Evolutionary conservation across 495 filamentous ascomycete genomes (phyloP).

Genomic region (Tuber magnatum): DNA sequence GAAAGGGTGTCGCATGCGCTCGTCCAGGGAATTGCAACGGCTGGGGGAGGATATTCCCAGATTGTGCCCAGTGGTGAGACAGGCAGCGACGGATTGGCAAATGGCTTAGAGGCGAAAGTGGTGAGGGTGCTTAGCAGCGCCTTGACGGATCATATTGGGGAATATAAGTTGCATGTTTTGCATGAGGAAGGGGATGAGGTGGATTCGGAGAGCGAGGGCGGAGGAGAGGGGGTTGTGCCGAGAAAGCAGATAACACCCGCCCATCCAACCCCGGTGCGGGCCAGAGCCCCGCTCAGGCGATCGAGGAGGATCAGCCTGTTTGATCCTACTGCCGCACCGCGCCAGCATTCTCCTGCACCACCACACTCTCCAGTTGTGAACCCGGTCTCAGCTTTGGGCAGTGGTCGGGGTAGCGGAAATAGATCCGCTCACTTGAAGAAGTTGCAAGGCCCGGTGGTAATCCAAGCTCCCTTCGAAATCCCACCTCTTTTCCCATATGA

Average conservation of each 20-base stretch:
- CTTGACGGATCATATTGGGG: slow-evolving; percentile 53
- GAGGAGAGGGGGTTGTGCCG: slow-evolving; percentile 54
- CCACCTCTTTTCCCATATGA: slow-evolving; percentile 58
- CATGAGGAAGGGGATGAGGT: slow-evolving; percentile 45
- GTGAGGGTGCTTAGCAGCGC: slow-evolving; percentile 63
- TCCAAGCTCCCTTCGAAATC: slow-evolving; percentile 57
- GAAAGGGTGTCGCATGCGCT: slow-evolving; percentile 54
- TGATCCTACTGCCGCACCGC: slow-evolving; percentile 10
- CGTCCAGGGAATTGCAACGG: slow-evolving; percentile 59
- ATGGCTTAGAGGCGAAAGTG: slow-evolving; percentile 54
- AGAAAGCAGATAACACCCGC: slow-evolving; percentile 44
- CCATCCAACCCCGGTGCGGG: not conserved
- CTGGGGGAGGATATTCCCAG: slow-evolving; percentile 60
- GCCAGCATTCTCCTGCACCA: slow-evolving; percentile 49
- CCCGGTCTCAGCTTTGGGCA: slow-evolving; percentile 42
- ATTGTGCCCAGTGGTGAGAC: slow-evolving; percentile 50
- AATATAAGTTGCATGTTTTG: slow-evolving; percentile 55
- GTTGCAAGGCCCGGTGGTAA: slow-evolving; percentile 48
- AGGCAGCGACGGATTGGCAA: not conserved
- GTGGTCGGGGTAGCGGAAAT: slow-evolving; percentile 34
- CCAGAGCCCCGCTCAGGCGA: slow-evolving; percentile 10
- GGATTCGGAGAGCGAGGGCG: slow-evolving; percentile 43
- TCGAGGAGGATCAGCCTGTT: slow-evolving; percentile 17
- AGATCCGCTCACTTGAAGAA: slow-evolving; percentile 49
- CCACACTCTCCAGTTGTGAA: slow-evolving; percentile 37